These are phyloP conservation scores for Pinus tabuliformis DNA, from an alignment of 75 land plant species.

Conservation along the genomic window DNA sequence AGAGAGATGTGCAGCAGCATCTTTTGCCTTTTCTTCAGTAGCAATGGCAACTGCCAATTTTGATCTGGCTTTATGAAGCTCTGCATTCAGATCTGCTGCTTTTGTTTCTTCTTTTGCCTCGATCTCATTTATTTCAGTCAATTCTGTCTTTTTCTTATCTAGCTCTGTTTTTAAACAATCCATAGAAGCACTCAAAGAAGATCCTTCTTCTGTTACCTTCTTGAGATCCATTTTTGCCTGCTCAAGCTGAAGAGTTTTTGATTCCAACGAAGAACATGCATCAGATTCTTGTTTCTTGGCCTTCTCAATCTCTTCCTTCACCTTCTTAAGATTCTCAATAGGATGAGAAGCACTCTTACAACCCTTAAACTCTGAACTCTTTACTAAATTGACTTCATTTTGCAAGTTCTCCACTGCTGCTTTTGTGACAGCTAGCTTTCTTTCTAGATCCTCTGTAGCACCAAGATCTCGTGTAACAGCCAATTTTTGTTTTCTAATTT, in stretches of 20 bases:
- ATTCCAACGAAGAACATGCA: slow-evolving; percentile 23
- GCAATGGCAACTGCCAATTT: slow-evolving; percentile 48
- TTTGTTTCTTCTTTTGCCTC: slow-evolving; percentile 53
- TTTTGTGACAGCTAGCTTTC: slow-evolving; percentile 30
- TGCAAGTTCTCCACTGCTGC: slow-evolving; percentile 37
- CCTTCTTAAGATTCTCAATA: neutral
- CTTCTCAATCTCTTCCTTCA: slow-evolving; percentile 21
- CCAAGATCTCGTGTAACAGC: slow-evolving; percentile 32
- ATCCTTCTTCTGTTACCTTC: slow-evolving; percentile 55
- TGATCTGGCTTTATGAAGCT: slow-evolving; percentile 43
- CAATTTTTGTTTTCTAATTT: slow-evolving; percentile 27
- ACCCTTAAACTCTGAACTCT: neutral
- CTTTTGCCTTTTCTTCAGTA: slow-evolving; percentile 46
- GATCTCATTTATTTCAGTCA: slow-evolving; percentile 48
- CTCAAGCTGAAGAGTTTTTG: slow-evolving; percentile 45
- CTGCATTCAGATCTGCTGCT: slow-evolving; percentile 47
- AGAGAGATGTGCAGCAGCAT: neutral
- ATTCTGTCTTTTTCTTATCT: slow-evolving; percentile 50
- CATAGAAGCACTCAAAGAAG: slow-evolving; percentile 23
- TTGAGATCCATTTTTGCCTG: slow-evolving; percentile 48
- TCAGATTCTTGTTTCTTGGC: slow-evolving; percentile 21
- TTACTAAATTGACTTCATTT: neutral
- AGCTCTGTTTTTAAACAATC: slow-evolving; percentile 50
- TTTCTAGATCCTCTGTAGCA: slow-evolving; percentile 22
- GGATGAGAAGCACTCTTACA: neutral